These are phyloP conservation scores for Blepharisma undulans DNA, from an alignment of 169 alveolate species.

Conservation along the genomic window DNA sequence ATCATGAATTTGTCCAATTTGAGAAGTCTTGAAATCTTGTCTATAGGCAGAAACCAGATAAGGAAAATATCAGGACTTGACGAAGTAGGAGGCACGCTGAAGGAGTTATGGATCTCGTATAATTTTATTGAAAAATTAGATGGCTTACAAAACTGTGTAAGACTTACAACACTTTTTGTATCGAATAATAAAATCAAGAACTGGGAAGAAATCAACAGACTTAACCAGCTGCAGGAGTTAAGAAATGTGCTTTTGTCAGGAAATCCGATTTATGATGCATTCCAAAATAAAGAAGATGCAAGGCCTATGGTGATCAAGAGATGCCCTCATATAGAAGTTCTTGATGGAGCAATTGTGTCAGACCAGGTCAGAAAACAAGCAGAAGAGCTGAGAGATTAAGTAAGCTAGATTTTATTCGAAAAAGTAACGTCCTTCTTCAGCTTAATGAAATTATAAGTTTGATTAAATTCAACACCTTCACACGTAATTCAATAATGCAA, in stretches of 20 bases:
- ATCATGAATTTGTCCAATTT: conserved; percentile 76
- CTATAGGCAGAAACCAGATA: conserved; percentile 79
- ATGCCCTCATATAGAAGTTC: conserved; percentile 62
- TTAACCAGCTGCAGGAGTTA: conserved; percentile 74
- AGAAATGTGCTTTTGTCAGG: conserved; percentile 73
- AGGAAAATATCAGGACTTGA: conserved; percentile 82
- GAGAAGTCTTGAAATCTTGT: conserved; percentile 74
- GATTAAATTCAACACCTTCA: too few species aligned
- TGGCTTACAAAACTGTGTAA: conserved; percentile 78
- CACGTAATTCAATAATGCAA: too few species aligned
- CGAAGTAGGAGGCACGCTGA: conserved; percentile 79
- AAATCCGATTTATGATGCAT: conserved; percentile 80
- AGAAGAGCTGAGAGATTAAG: conserved; percentile 42
- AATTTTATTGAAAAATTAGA: conserved; percentile 82
- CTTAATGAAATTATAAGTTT: too few species aligned
- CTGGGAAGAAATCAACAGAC: conserved; percentile 83
- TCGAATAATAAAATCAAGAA: conserved; percentile 76
- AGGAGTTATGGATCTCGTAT: conserved; percentile 80
- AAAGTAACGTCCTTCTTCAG: too few species aligned
- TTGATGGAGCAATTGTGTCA: conserved; percentile 73
- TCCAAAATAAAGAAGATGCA: conserved; percentile 60
- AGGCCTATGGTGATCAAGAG: conserved; percentile 70
- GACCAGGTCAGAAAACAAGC: conserved; percentile 49
- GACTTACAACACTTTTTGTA: conserved; percentile 75
- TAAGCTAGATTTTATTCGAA: too few species aligned